A percentile compares a stretch with the other conserved stretches of the same genome.
phyloP scores from a whole-genome alignment of 2,329 filamentous ascomycete genomes.

The Pseudogymnoascus sp. region DNA sequence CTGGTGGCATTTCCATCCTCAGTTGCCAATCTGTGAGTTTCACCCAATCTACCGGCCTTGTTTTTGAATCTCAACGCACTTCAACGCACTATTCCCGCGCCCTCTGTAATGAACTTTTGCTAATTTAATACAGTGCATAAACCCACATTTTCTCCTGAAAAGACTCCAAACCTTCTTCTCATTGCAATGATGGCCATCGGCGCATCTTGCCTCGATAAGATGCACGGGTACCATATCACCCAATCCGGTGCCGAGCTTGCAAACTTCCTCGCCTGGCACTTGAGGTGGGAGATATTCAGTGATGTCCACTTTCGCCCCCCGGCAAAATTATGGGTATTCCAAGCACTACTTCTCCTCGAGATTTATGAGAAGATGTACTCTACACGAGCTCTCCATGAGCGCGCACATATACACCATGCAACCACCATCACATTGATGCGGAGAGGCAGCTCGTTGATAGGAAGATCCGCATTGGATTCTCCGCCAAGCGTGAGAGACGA shows the following conservation, averaged over 20 bases:
- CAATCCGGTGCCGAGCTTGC: constrained; percentile 73
- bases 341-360: constrained; percentile 79
- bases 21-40: constrained; percentile 64
- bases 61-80: neutral
- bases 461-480: constrained; percentile 74
- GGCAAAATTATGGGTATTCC: constrained; percentile 93
- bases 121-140: constrained; percentile 54
- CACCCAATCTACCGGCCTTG: neutral
- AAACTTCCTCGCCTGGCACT: constrained; percentile 83
- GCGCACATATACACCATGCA: constrained; percentile 93
- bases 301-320: constrained; percentile 82
- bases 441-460: constrained; percentile 81
- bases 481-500: constrained; percentile 58
- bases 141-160: constrained; percentile 84
- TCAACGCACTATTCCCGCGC: neutral
- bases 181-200: constrained; percentile 89
- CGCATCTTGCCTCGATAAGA: constrained; percentile 79
- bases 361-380: constrained; percentile 98
- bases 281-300: constrained; percentile 95
- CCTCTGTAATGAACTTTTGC: neutral
- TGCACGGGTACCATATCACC: constrained; percentile 64
- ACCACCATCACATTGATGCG: constrained; percentile 95
- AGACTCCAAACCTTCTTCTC: constrained; percentile 74
- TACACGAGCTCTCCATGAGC: constrained; percentile 81
- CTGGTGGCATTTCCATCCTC: constrained; percentile 90